phyloP scores from a whole-genome alignment of 2,329 filamentous ascomycete genomes.

The Fusarium floridanum region DNA sequence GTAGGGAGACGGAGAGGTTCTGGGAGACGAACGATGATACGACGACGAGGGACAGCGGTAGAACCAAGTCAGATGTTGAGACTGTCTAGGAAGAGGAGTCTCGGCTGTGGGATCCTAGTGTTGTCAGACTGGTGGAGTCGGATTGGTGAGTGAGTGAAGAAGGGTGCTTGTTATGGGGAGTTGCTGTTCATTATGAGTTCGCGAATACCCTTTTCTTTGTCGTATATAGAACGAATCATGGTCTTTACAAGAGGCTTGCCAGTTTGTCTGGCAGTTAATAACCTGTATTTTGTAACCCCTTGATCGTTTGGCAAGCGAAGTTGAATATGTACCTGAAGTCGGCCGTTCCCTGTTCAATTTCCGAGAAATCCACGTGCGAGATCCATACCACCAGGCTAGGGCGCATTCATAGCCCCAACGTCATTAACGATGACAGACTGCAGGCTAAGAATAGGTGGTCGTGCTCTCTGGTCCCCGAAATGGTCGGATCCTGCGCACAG shows the following conservation, averaged over 20 bases:
- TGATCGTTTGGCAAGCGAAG: not conserved
- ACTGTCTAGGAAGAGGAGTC: conserved; percentile 4
- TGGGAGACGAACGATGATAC: conserved; percentile 47
- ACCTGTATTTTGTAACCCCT: not conserved
- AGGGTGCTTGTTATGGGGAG: not conserved
- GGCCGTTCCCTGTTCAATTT: not conserved
- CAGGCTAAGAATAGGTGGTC: conserved; percentile 2
- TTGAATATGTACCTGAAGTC: not conserved
- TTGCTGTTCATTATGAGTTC: not conserved
- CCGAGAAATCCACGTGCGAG: conserved; percentile 4
- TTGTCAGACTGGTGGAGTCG: not conserved
- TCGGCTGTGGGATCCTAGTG: not conserved
- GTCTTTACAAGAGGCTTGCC: not conserved
- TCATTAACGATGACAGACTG: not conserved
- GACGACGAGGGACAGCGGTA: not conserved
- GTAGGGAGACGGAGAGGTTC: conserved; percentile 50
- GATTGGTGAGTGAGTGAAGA: not conserved
- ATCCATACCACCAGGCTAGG: not conserved
- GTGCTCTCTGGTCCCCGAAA: not conserved
- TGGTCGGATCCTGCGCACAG: not conserved
- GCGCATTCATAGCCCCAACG: not conserved
- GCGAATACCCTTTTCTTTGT: not conserved
- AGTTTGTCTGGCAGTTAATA: not conserved
- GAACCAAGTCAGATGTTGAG: conserved; percentile 16
- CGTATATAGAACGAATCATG: not conserved